Conservation (phyloP, 495 filamentous ascomycete genomes). For the Aspergillus bertholletiae region DNA sequence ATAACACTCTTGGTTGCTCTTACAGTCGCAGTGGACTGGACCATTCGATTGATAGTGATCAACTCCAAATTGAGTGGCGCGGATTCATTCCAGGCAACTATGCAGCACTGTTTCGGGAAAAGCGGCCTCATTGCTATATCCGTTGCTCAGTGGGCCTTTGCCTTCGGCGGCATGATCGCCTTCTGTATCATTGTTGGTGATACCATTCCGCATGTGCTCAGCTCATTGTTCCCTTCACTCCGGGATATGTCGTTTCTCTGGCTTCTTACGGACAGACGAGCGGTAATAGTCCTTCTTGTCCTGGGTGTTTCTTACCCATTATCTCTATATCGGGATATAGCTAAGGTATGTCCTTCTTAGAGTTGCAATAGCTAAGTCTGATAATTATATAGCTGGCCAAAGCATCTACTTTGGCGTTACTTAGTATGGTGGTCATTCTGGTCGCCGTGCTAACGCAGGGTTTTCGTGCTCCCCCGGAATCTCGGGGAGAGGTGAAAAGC, state of each 20-base stretch:
- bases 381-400: slow-evolving; percentile 72
- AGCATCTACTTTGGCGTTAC: slow-evolving; percentile 84
- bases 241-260: slow-evolving; percentile 70
- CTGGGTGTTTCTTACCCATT: slow-evolving; percentile 87
- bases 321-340: slow-evolving; percentile 92
- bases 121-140: slow-evolving; percentile 85
- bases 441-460: slow-evolving; percentile 87
- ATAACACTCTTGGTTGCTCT: slow-evolving; percentile 71
- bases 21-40: slow-evolving; percentile 90
- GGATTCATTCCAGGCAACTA: slow-evolving; percentile 89
- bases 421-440: slow-evolving; percentile 89
- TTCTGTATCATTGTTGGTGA: slow-evolving; percentile 98
- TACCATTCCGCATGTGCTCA: slow-evolving; percentile 85
- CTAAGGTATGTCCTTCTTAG: slow-evolving; percentile 60
- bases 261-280: slow-evolving; percentile 74
- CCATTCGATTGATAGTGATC: slow-evolving; percentile 90
- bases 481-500: slow-evolving; percentile 63
- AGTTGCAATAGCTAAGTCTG: slow-evolving; percentile 10
- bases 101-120: slow-evolving; percentile 89
- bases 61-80: slow-evolving; percentile 93
- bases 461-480: slow-evolving; percentile 62
- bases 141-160: slow-evolving; percentile 92
- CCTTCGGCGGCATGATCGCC: slow-evolving; percentile 97
- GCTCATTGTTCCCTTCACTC: slow-evolving; percentile 75
- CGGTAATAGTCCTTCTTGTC: slow-evolving; percentile 81